Percentiles rank a stretch among this genome's conserved stretches.
Conservation (phyloP, 192 early-diverging fungal genomes). For the Lunasporangiospora selenospora region DNA sequence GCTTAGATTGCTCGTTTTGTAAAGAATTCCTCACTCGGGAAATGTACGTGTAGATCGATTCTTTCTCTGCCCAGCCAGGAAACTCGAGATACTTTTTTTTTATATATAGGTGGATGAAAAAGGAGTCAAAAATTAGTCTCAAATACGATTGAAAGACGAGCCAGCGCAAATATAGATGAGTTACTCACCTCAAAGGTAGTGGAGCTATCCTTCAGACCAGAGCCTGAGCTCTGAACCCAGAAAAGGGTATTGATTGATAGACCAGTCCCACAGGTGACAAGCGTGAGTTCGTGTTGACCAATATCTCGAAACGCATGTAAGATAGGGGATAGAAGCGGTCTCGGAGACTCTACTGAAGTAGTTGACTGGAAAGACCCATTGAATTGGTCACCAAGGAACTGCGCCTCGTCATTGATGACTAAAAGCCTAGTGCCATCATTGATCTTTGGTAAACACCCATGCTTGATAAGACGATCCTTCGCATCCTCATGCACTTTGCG, state of each 20-base stretch:
- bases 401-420: too few relatives aligned
- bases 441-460: too few relatives aligned
- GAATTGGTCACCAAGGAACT: too few relatives aligned
- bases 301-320: too few relatives aligned
- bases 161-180: background rate
- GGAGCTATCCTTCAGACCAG: conserved; percentile 29
- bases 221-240: conserved; percentile 36
- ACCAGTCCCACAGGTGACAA: too few relatives aligned
- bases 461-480: too few relatives aligned
- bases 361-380: too few relatives aligned
- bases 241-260: conserved; percentile 15
- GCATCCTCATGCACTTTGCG: too few relatives aligned
- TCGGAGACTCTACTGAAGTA: background rate
- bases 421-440: too few relatives aligned
- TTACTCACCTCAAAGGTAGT: conserved; percentile 9
- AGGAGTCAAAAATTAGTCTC: background rate
- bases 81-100: background rate
- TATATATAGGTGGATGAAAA: background rate
- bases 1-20: background rate
- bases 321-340: too few relatives aligned
- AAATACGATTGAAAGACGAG: background rate
- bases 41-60: too few relatives aligned
- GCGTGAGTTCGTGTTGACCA: too few relatives aligned
- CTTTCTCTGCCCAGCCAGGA: background rate
- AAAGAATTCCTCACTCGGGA: background rate